Base-by-base conservation (phyloP, 495 filamentous ascomycete genomes). In the Aspergillus steynii region DNA sequence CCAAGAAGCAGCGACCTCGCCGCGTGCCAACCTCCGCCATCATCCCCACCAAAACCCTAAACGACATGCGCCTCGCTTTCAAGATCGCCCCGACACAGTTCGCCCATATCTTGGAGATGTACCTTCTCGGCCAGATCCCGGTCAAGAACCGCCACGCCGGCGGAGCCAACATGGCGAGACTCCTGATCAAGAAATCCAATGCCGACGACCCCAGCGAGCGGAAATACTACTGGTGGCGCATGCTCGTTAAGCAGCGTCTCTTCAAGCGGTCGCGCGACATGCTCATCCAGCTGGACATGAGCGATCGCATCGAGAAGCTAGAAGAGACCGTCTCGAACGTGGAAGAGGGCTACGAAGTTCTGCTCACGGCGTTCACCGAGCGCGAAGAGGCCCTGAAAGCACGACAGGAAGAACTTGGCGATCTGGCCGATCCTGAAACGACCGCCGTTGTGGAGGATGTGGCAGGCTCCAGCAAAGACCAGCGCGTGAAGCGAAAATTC, bases 1-100 rank as follows among this genome's bases (percentile, higher is more conserved):
- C 74, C 45, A 70, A 68, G 54, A 82, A 79, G 54, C 71, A 74
- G 45, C 69, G 71, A 8, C 73, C 72, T 8, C 65, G 73, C 20
- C 69, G 75, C 6, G 80, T 92, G 9, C 91, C 88, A 2, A 86
- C 80, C 10, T 77, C 79, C 29, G 69, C 75, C 14, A 87, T 96
- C n/a, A 75, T 96, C 27, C 82, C 87, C 50, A 70, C 75, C 37
- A 76, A 75, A 8, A 74, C 82, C 10, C 80, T 89, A 2, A 78
- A 88, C 20, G 72, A 79, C 0, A 80, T 96, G 10, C 88, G 90
- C 26, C 72, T 73, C 6, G 75, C 83, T 46, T 80, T 83, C 55
- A 97, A 97, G 71, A 92, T 98, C 61, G 87, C 88, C 5, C 81
- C 87, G 0, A 86, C 94, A n/a, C 95, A 98, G 74, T 97, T 97